Evolutionary conservation across 2,329 filamentous ascomycete species (phyloP).

Genomic region (Fonsecaea nubica): DNA sequence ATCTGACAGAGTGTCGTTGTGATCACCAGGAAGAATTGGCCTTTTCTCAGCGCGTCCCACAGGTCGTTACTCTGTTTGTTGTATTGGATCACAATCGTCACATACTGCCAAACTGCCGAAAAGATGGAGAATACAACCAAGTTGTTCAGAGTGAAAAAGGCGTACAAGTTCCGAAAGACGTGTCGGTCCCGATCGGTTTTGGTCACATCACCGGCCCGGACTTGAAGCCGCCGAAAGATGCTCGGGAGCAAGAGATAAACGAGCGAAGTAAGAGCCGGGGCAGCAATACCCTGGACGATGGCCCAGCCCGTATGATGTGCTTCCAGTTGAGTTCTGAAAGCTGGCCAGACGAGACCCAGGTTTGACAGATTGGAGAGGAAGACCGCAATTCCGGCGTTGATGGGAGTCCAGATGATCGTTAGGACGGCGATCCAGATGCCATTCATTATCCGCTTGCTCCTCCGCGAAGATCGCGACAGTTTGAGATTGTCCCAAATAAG

Average conservation of each 20-base stretch:
- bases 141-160: constrained; percentile 98
- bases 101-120: constrained; percentile 77
- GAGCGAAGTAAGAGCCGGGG: constrained; percentile 84
- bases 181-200: constrained; percentile 93
- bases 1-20: constrained; percentile 80
- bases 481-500: constrained; percentile 95
- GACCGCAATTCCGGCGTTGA: constrained; percentile 92
- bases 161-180: constrained; percentile 86
- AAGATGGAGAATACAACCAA: constrained; percentile 93
- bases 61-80: constrained; percentile 65
- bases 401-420: constrained; percentile 84
- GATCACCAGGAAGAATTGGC: constrained; percentile 67
- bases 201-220: constrained; percentile 83
- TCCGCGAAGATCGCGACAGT: constrained; percentile 70
- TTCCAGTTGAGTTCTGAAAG: constrained; percentile 71
- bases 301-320: constrained; percentile 75
- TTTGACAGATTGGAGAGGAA: constrained; percentile 88
- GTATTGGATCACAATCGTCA: constrained; percentile 68
- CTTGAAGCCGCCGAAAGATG: constrained; percentile 85
- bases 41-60: constrained; percentile 71
- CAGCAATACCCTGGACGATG: constrained; percentile 87
- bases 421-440: constrained; percentile 82
- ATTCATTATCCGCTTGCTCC: constrained; percentile 77
- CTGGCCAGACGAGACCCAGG: constrained; percentile 77
- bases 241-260: constrained; percentile 88